Evolutionary conservation across 1,284 basidiomycete genomes (phyloP), one percentile per base, ranked within the genome.

Genomic region (Cutaneotrichosporon cutaneum): DNA sequence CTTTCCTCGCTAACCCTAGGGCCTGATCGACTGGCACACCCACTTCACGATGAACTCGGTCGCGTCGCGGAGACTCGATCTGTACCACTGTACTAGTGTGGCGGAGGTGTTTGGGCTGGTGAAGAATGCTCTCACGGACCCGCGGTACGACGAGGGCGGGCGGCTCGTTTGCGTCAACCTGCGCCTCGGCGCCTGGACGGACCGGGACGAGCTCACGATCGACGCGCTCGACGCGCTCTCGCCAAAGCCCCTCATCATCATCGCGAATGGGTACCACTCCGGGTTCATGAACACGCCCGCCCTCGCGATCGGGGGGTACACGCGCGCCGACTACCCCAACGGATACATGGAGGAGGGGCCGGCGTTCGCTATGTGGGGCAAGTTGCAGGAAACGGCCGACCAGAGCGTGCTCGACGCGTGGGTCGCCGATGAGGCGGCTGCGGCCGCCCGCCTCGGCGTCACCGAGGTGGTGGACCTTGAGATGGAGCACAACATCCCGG

Each of bases 381-480:
- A 65, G 22, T 55, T 76, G 32, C 68, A 71, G 55, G 58, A 42
- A 21, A 59, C 62, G 22, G 59, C 74, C 16, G 58, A 64, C 7
- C 60, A 63, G 8, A 65, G 65, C 6, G 63, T 63, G 0, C 56
- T 76, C 30, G 71, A 73, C 44, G 30, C 48, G 3, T 72, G 68
- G 60, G 64, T 77, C 10, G 50, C 58, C 9, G 64, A 62, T 3
- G 68, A 72, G 24, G 71, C 72, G 0, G 59, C 57, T 16, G 56
- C 62, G 21, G 75, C 76, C 0, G 72, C 75, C 69, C 69, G 61
- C 2, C 66, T 72, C 32, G 75, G 75, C 14, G 70, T 77, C 24
- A 76, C 74, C 3, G 68, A 72, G 56, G 69, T 78, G n/a, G 71
- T 74, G 47, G 76, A 78, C 26, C 66, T 78, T n/a, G 76, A 78